phyloP scores from a whole-genome alignment of 2,329 filamentous ascomycete species.

The Cercospora sesami region DNA sequence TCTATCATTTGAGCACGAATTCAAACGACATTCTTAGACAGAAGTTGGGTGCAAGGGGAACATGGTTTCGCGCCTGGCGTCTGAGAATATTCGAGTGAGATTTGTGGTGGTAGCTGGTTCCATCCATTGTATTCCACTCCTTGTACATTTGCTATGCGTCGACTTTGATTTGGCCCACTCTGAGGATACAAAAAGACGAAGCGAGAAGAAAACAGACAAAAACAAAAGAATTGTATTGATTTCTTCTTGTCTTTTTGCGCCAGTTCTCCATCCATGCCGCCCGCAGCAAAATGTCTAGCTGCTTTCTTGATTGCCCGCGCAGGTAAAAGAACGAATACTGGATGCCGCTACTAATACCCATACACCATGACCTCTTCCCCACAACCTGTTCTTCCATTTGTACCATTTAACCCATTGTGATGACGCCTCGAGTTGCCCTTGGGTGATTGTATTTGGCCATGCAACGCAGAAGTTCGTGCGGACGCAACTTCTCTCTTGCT shows the following conservation, averaged over 20 bases:
- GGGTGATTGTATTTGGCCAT: neutral
- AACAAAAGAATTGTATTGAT: neutral
- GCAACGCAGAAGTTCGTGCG: neutral
- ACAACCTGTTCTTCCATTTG: neutral
- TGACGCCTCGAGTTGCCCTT: neutral
- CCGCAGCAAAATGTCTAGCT: neutral
- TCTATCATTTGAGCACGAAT: no score
- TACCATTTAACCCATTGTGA: neutral
- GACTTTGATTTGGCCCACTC: no score
- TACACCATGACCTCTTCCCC: neutral
- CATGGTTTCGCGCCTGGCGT: no score
- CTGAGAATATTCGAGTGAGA: no score
- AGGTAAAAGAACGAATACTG: neutral
- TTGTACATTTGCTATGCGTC: no score
- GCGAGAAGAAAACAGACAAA: neutral
- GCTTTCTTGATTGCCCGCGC: neutral
- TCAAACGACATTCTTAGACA: no score
- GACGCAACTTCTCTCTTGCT: neutral
- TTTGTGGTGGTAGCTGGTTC: no score
- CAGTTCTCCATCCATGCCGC: neutral
- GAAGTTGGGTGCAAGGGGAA: no score
- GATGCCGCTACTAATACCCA: neutral
- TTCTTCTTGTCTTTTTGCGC: neutral
- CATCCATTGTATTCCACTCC: no score
- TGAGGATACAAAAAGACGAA: no score